Evolutionary conservation across 305 asterid genomes (phyloP).

Genomic region (Solanum hybrid): DNA sequence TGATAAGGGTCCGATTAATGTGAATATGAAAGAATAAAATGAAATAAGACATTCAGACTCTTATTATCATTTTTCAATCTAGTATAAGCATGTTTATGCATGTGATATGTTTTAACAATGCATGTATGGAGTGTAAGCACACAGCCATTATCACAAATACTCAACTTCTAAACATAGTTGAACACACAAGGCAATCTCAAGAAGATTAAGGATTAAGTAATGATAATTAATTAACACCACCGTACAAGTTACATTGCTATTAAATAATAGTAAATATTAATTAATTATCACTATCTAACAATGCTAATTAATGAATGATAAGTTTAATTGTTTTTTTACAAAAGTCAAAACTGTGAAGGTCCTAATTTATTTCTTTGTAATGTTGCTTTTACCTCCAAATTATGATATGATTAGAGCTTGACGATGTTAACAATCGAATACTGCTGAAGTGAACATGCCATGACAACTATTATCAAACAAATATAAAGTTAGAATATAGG

Average conservation of each 20-base stretch:
- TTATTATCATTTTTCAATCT: background rate
- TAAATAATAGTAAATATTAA: background rate
- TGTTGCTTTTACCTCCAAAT: background rate
- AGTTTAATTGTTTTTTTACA: too few relatives aligned
- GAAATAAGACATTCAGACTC: background rate
- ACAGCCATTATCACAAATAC: background rate
- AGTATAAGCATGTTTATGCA: background rate
- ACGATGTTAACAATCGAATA: background rate
- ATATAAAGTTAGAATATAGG: background rate
- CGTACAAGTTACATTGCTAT: background rate
- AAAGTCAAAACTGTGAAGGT: background rate
- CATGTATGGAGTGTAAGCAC: background rate
- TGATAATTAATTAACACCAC: background rate
- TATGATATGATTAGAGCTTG: background rate
- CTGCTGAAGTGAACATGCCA: background rate
- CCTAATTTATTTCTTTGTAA: background rate
- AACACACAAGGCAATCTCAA: background rate
- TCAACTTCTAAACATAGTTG: background rate
- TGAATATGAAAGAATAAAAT: background rate
- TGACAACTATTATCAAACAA: background rate
- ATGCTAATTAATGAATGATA: background rate
- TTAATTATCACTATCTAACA: background rate
- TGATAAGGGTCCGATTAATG: background rate
- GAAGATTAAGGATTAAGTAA: background rate
- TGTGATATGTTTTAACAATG: background rate